phyloP scores from a whole-genome alignment of 2,329 filamentous ascomycete genomes.

The Aspergillus proliferans region DNA sequence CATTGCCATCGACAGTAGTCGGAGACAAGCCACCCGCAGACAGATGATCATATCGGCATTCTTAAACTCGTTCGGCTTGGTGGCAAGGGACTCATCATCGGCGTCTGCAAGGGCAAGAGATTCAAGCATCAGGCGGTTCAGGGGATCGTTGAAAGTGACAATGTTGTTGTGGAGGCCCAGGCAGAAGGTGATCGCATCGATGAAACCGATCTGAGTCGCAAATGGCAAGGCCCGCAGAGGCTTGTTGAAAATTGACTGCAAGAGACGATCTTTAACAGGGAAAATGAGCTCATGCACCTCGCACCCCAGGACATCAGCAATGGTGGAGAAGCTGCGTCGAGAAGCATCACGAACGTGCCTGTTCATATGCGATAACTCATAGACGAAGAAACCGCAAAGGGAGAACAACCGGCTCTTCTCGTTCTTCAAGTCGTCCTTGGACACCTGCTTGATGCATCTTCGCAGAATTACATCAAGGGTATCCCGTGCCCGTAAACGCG shows the following conservation, averaged over 20 bases:
- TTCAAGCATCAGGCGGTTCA: slow-evolving; percentile 87
- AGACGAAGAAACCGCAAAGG: slow-evolving; percentile 78
- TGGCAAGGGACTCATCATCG: slow-evolving; percentile 82
- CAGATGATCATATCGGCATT: slow-evolving; percentile 94
- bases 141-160: slow-evolving; percentile 82
- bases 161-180: slow-evolving; percentile 83
- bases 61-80: slow-evolving; percentile 88
- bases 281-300: slow-evolving; percentile 83
- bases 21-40: slow-evolving; percentile 86
- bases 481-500: slow-evolving; percentile 71
- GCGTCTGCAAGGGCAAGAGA: slow-evolving; percentile 90
- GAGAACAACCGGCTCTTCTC: slow-evolving; percentile 62
- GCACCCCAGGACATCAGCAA: slow-evolving; percentile 69
- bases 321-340: slow-evolving; percentile 69
- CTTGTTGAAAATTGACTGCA: slow-evolving; percentile 93
- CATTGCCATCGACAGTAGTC: slow-evolving; percentile 87
- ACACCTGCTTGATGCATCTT: slow-evolving; percentile 70
- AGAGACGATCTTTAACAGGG: slow-evolving; percentile 80
- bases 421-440: slow-evolving; percentile 70
- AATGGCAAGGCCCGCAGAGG: slow-evolving; percentile 89
- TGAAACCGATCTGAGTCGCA: slow-evolving; percentile 92
- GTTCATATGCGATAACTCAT: slow-evolving; percentile 91
- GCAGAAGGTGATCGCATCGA: slow-evolving; percentile 95
- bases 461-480: slow-evolving; percentile 74
- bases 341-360: slow-evolving; percentile 86